A percentile compares a stretch with the other conserved stretches of the same genome.
These are phyloP conservation scores for Toxicodendron radicans DNA, from an alignment of 345 rosid species.

Conservation along the genomic window DNA sequence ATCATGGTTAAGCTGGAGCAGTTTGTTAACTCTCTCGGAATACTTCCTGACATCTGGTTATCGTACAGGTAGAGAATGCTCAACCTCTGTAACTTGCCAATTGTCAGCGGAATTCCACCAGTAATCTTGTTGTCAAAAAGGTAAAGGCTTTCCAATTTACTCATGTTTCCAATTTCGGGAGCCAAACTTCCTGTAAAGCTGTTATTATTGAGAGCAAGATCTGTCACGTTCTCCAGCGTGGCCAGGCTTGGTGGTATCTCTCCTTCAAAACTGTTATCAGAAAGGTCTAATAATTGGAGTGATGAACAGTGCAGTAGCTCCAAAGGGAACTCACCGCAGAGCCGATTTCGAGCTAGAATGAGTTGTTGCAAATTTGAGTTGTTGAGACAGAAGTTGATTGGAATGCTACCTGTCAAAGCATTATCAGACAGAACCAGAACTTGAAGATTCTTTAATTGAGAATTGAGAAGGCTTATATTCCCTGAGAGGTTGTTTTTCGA, in stretches of 20 bases:
- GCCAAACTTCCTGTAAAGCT: conserved; percentile 54
- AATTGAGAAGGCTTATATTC: conserved; percentile 36
- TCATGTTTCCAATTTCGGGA: conserved; percentile 60
- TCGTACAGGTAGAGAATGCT: conserved; percentile 58
- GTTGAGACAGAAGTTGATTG: conserved; percentile 51
- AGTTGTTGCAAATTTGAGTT: conserved; percentile 54
- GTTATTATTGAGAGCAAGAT: conserved; percentile 48
- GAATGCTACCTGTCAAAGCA: conserved; percentile 54
- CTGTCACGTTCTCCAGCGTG: conserved; percentile 47
- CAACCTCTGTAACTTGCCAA: conserved; percentile 58
- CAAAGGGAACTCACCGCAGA: conserved; percentile 63
- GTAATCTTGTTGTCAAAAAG: conserved; percentile 66
- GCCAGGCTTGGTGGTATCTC: conserved; percentile 54
- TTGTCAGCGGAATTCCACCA: conserved; percentile 63
- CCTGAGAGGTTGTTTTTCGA: conserved; percentile 73
- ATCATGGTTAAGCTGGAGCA: conserved; percentile 60
- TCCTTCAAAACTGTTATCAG: conserved; percentile 59
- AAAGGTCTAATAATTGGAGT: conserved; percentile 56
- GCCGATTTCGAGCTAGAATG: conserved; percentile 46
- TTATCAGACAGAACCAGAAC: conserved; percentile 50
- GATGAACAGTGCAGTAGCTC: conserved; percentile 61
- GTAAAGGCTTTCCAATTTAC: conserved; percentile 48
- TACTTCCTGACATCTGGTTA: conserved; percentile 70
- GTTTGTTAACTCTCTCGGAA: conserved; percentile 73
- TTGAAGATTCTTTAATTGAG: conserved; percentile 46